Base-by-base conservation (phyloP, 192 early-diverging fungal genomes). In the Dissophora globulifera region DNA sequence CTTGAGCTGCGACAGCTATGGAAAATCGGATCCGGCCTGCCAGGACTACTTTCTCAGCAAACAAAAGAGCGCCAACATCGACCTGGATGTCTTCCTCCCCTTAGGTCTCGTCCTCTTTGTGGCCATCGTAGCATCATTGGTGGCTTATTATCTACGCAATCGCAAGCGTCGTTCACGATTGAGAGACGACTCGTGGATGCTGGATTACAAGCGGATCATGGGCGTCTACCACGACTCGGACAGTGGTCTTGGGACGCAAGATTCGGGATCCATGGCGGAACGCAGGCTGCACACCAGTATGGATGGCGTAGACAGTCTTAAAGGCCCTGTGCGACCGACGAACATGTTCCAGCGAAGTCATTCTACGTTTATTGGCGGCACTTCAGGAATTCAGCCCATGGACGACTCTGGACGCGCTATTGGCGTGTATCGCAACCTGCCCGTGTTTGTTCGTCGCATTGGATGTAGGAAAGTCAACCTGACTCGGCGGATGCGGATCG, bases 391-490 rank as follows among this genome's bases (percentile, higher is more conserved):
- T 31, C 50, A 76, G 31, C 63, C 72, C 7, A 76, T 76, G 72
- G 62, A 76, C 16, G 63, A 55, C 15, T 27, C 56, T 11, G 72
- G 72, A 26, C 60, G 53, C 15, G 72, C 72, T 2, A 76, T 76
- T 38, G 72, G 72, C 12, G 63, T 76, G 11, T 76, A 76, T 45
- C 62, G 72, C 12, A 76, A 76, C 30, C 51, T 76, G 9, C 72
- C 72, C 1, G 72, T 76, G 17, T 76, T 76, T 67, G 72, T 76
- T 45, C 72, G 72, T 23, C 57, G 72, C 9, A 76, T 76, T 45
- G 72, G 72, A 13, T 49, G 63, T 4, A 30, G 54, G 33, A 76
- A 62, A 33, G 63, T 76, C 27, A 66, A 62, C n/a, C 23, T 76
- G 50, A 76, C 72, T 16, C 52, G 50, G 0, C 47, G 51, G 9